phyloP scores from a whole-genome alignment of 169 alveolate genomes.

The Plasmodium adleri region DNA sequence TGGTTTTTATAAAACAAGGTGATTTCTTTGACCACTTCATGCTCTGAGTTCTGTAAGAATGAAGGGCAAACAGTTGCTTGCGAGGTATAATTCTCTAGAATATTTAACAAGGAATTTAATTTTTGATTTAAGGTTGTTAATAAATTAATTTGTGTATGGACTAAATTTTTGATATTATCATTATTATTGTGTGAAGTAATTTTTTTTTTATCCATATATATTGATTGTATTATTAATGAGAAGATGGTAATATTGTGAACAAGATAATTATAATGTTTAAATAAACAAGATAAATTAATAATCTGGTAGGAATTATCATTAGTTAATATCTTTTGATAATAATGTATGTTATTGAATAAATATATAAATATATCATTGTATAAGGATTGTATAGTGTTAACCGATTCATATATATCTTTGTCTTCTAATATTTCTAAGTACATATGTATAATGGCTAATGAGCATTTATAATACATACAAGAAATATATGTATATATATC shows the following conservation, averaged over 20 bases:
- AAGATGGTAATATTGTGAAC: slow-evolving; percentile 53
- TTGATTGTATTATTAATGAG: slow-evolving; percentile 56
- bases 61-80: neutral
- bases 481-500: slow-evolving; percentile 39
- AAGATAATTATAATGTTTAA: slow-evolving; percentile 61
- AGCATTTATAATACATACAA: slow-evolving; percentile 25
- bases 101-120: slow-evolving; percentile 22
- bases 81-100: slow-evolving; percentile 26
- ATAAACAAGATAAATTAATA: slow-evolving; percentile 54
- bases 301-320: slow-evolving; percentile 59
- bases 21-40: slow-evolving; percentile 26
- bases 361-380: slow-evolving; percentile 10
- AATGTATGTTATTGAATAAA: slow-evolving; percentile 26
- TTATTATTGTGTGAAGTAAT: slow-evolving; percentile 20
- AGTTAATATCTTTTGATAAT: slow-evolving; percentile 28
- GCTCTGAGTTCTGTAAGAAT: slow-evolving; percentile 23
- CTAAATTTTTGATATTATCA: slow-evolving; percentile 16
- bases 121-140: slow-evolving; percentile 35
- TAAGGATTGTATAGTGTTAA: slow-evolving; percentile 23
- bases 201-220: slow-evolving; percentile 34
- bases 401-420: slow-evolving; percentile 23
- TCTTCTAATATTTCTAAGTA: slow-evolving; percentile 37
- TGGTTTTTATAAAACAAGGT: slow-evolving; percentile 31
- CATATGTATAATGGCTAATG: slow-evolving; percentile 41
- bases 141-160: slow-evolving; percentile 6